phyloP scores from a whole-genome alignment of 805 yeast genomes.

The Lipomyces yamanashiensis region DNA sequence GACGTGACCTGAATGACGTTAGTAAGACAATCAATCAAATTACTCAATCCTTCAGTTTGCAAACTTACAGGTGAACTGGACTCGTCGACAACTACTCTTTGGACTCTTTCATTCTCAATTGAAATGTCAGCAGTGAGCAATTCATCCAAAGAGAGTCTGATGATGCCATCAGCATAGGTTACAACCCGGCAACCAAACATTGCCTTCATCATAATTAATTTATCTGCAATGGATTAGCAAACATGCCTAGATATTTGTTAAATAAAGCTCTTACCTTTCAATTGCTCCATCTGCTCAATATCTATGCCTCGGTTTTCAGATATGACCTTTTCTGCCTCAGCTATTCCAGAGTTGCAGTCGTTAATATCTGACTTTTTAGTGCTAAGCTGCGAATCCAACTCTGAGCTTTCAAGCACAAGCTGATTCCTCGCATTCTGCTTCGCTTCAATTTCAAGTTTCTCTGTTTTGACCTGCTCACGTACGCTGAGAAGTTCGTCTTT shows the following conservation, averaged over 20 bases:
- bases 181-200: conserved; percentile 26
- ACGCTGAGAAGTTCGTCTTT: conserved; percentile 28
- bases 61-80: conserved; percentile 15
- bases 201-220: conserved; percentile 5
- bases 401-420: conserved; percentile 12
- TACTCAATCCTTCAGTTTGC: background rate
- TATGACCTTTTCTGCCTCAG: conserved; percentile 35
- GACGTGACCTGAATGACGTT: conserved; percentile 6
- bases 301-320: conserved; percentile 36
- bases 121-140: conserved; percentile 8
- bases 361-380: conserved; percentile 27
- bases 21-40: background rate
- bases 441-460: conserved; percentile 21
- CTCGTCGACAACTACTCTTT: background rate
- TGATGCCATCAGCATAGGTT: background rate
- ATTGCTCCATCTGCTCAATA: conserved; percentile 28
- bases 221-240: conserved; percentile 9
- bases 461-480: conserved; percentile 19
- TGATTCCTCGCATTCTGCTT: background rate
- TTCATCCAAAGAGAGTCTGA: conserved; percentile 12
- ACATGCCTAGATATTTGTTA: background rate
- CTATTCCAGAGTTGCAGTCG: conserved; percentile 28
- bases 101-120: background rate
- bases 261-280: conserved; percentile 15
- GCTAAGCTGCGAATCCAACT: conserved; percentile 17